Conservation (phyloP, 2,329 filamentous ascomycete species). For the Xylariaceae sp. region DNA sequence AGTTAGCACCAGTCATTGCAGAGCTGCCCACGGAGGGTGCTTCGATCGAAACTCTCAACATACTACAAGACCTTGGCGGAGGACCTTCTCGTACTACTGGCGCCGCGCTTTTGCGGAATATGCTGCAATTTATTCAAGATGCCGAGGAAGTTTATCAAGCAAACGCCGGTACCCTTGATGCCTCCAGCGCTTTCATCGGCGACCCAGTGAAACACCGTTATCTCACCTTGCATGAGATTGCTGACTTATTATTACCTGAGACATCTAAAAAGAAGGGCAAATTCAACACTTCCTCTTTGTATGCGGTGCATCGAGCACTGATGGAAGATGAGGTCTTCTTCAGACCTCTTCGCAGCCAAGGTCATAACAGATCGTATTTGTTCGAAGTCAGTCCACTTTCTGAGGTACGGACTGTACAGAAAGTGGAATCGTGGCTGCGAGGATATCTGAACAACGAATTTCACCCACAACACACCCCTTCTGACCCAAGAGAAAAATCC, state of each 20-base stretch:
- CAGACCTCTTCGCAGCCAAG: constrained; percentile 45
- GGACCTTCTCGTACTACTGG: constrained; percentile 43
- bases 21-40: constrained; percentile 32
- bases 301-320: constrained; percentile 67
- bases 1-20: constrained; percentile 39
- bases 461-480: background rate
- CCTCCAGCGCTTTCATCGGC: constrained; percentile 40
- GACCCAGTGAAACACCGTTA: constrained; percentile 37
- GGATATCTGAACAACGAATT: constrained; percentile 43
- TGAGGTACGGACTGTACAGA: constrained; percentile 50
- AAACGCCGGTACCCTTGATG: constrained; percentile 46
- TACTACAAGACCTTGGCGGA: constrained; percentile 37
- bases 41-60: constrained; percentile 29
- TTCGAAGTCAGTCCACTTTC: constrained; percentile 58
- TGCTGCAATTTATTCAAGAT: constrained; percentile 42
- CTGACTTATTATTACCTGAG: constrained; percentile 39
- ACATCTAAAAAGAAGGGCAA: constrained; percentile 33
- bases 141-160: constrained; percentile 44
- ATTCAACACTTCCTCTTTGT: constrained; percentile 50
- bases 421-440: constrained; percentile 50
- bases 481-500: background rate
- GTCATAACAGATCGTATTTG: constrained; percentile 50
- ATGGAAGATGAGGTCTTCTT: constrained; percentile 59
- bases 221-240: constrained; percentile 49
- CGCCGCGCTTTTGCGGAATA: constrained; percentile 41